phyloP scores from a whole-genome alignment of 441 rosid genomes.

The Populus trichocarpa region DNA sequence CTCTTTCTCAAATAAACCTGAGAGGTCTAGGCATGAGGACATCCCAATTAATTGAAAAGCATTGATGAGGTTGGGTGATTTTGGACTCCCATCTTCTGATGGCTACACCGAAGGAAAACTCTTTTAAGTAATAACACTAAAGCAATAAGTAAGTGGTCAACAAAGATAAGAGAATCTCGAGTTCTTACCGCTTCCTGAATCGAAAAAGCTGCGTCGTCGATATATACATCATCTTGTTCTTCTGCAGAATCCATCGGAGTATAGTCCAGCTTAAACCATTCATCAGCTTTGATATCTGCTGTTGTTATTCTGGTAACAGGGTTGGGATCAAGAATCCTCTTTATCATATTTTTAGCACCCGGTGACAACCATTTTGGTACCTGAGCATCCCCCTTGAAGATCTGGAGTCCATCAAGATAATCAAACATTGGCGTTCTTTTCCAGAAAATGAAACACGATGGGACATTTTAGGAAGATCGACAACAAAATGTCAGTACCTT shows the following conservation, averaged over 20 bases:
- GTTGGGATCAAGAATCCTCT: slow-evolving; percentile 86
- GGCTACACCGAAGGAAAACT: slow-evolving; percentile 21
- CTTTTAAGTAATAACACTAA: slow-evolving; percentile 4
- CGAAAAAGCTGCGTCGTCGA: slow-evolving; percentile 53
- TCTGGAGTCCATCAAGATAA: slow-evolving; percentile 38
- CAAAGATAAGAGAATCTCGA: not conserved
- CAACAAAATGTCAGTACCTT: slow-evolving; percentile 45
- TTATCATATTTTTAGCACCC: slow-evolving; percentile 73
- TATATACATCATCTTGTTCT: slow-evolving; percentile 66
- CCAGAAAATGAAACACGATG: not conserved
- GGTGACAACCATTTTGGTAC: slow-evolving; percentile 79
- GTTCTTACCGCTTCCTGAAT: slow-evolving; percentile 51
- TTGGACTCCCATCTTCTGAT: slow-evolving; percentile 42
- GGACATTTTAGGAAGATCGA: not conserved
- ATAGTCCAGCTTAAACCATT: slow-evolving; percentile 80
- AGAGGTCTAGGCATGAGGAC: slow-evolving; percentile 94
- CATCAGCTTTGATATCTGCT: slow-evolving; percentile 59
- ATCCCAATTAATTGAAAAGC: slow-evolving; percentile 97
- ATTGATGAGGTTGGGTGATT: slow-evolving; percentile 60
- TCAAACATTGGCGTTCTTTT: not conserved
- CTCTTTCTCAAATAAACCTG: slow-evolving; percentile 98
- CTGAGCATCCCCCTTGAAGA: slow-evolving; percentile 84
- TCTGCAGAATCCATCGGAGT: slow-evolving; percentile 56
- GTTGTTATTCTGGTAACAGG: slow-evolving; percentile 67
- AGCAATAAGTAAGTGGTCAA: not conserved